Conservation (phyloP, 129 eudicot species). For the Chrysanthemum makinoi region DNA sequence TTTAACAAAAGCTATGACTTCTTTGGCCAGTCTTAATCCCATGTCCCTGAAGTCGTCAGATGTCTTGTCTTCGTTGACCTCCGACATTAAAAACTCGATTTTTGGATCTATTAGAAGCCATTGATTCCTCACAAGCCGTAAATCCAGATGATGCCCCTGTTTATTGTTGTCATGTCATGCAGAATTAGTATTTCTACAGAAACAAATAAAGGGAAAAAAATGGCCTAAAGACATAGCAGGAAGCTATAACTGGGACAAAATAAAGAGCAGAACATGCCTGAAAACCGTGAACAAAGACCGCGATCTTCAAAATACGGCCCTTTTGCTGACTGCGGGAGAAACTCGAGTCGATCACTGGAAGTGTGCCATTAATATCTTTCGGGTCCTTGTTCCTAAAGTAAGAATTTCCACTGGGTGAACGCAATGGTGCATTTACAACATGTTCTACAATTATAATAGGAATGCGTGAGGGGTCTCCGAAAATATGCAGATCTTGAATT, state of each 20-base stretch:
- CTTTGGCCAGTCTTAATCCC: constrained; percentile 93
- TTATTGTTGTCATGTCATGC: constrained; percentile 17
- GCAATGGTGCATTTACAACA: constrained; percentile 71
- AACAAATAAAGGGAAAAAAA: neutral
- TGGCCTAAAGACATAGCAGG: neutral
- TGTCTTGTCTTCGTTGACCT: constrained; percentile 92
- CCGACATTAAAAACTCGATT: constrained; percentile 90
- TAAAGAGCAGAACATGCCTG: constrained; percentile 52
- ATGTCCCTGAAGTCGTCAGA: constrained; percentile 97
- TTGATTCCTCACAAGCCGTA: constrained; percentile 91
- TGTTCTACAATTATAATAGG: constrained; percentile 89
- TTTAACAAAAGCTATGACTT: constrained; percentile 82
- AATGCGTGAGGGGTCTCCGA: constrained; percentile 91
- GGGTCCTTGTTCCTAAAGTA: constrained; percentile 54
- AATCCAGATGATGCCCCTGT: constrained; percentile 98
- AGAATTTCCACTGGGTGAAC: constrained; percentile 66
- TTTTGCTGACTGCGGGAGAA: constrained; percentile 43
- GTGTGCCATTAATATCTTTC: constrained; percentile 38
- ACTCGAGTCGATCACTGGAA: constrained; percentile 41
- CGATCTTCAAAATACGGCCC: constrained; percentile 80
- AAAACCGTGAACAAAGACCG: constrained; percentile 94
- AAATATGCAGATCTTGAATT: constrained; percentile 89
- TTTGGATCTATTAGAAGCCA: constrained; percentile 99
- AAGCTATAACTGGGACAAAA: neutral
- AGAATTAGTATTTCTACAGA: constrained; percentile 10